Conservation (phyloP, 371 early-diverging fungal genomes). For the Mucor sp. region DNA sequence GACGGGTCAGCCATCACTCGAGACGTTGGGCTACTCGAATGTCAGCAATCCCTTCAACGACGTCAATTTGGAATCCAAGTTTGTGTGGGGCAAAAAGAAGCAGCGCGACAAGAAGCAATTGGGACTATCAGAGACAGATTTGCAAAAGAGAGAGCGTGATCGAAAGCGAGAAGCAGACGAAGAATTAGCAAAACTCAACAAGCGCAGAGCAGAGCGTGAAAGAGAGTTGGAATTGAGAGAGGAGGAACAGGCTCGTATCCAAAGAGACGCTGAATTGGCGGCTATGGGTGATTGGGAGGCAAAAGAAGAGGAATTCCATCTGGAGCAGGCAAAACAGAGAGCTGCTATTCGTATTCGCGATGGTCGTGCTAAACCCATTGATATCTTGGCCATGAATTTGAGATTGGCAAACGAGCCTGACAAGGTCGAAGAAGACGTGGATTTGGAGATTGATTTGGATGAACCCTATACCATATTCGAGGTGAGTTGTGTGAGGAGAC, state of each 20-base stretch:
- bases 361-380: conserved; percentile 89
- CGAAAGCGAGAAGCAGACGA: conserved; percentile 71
- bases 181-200: conserved; percentile 83
- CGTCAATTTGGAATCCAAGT: conserved; percentile 78
- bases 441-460: conserved; percentile 81
- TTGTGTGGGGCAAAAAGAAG: conserved; percentile 79
- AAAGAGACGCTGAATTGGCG: conserved; percentile 82
- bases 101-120: conserved; percentile 68
- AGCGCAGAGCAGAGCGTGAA: conserved; percentile 82
- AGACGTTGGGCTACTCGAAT: conserved; percentile 64
- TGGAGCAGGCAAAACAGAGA: conserved; percentile 86
- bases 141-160: conserved; percentile 58
- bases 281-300: conserved; percentile 95
- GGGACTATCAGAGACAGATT: conserved; percentile 64
- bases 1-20: conserved; percentile 24
- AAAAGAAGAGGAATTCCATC: conserved; percentile 90
- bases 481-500: conserved; percentile 30
- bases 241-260: conserved; percentile 72
- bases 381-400: conserved; percentile 90
- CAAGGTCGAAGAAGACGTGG: conserved; percentile 71
- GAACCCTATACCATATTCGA: conserved; percentile 89
- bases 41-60: conserved; percentile 86
- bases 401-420: conserved; percentile 73
- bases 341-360: conserved; percentile 91
- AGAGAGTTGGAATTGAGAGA: conserved; percentile 80